Conservation (phyloP, 441 rosid genomes). For the Viola pubescens region DNA sequence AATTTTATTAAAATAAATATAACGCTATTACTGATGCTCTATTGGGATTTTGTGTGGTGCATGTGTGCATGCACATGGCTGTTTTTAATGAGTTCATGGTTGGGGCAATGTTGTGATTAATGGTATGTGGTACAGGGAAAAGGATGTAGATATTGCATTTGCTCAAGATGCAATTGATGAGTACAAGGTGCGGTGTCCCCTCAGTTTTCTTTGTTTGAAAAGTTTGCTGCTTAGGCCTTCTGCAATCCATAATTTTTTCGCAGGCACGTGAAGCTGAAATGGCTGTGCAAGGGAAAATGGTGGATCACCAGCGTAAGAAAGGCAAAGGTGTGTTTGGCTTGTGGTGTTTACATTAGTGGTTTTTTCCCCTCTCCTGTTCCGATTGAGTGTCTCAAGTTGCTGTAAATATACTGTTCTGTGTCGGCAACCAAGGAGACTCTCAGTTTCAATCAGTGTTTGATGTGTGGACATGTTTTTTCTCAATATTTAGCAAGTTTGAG, state of each 20-base stretch:
- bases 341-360: too few species aligned
- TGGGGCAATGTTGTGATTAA: neutral
- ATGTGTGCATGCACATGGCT: neutral
- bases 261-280: slow-evolving; percentile 98
- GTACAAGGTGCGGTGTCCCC: slow-evolving; percentile 57
- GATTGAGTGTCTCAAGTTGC: neutral
- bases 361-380: too few species aligned
- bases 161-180: slow-evolving; percentile 98
- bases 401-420: neutral
- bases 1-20: too few species aligned
- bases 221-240: neutral
- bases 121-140: slow-evolving; percentile 62
- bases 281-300: slow-evolving; percentile 80
- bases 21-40: too few species aligned
- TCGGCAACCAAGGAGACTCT: neutral
- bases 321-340: slow-evolving; percentile 61
- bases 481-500: slow-evolving; percentile 63
- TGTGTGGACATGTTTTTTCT: neutral
- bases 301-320: slow-evolving; percentile 91
- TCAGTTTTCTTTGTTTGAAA: neutral
- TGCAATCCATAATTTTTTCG: slow-evolving; percentile 11
- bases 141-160: slow-evolving; percentile 78
- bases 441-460: neutral
- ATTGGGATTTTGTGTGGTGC: too few species aligned
- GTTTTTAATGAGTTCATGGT: neutral